Evolutionary conservation across 2,329 filamentous ascomycete genomes (phyloP).

Genomic region (Talaromyces sp.): DNA sequence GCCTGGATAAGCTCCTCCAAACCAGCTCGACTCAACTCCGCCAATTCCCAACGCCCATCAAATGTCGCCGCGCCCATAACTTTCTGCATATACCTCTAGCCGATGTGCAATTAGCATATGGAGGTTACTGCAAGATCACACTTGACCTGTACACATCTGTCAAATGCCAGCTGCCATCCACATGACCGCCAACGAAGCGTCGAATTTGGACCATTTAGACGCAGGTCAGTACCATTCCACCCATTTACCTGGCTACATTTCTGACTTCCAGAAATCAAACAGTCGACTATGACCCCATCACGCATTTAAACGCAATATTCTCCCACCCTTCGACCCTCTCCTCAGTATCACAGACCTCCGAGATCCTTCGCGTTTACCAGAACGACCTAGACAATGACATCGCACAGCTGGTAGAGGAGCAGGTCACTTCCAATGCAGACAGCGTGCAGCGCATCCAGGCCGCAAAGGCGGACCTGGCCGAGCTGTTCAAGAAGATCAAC

Average conservation of each 20-base stretch:
- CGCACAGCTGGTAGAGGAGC: slow-evolving; percentile 62
- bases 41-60: background rate
- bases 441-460: slow-evolving; percentile 87
- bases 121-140: slow-evolving; percentile 8
- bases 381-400: slow-evolving; percentile 79
- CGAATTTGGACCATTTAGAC: slow-evolving; percentile 38
- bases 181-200: slow-evolving; percentile 34
- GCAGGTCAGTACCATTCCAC: slow-evolving; percentile 30
- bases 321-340: slow-evolving; percentile 79
- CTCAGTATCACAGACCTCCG: slow-evolving; percentile 69
- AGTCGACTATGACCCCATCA: slow-evolving; percentile 87
- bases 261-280: background rate
- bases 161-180: slow-evolving; percentile 33
- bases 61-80: background rate
- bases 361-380: slow-evolving; percentile 68
- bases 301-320: slow-evolving; percentile 91
- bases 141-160: slow-evolving; percentile 17
- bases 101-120: slow-evolving; percentile 9
- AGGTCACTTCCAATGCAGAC: slow-evolving; percentile 79
- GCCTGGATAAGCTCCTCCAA: background rate
- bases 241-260: background rate
- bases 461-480: slow-evolving; percentile 81
- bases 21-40: background rate
- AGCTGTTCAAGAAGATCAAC: slow-evolving; percentile 92
- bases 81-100: background rate